These are phyloP conservation scores for Schrenkiella parvula DNA, from an alignment of 345 rosid genomes.

Conservation along the genomic window DNA sequence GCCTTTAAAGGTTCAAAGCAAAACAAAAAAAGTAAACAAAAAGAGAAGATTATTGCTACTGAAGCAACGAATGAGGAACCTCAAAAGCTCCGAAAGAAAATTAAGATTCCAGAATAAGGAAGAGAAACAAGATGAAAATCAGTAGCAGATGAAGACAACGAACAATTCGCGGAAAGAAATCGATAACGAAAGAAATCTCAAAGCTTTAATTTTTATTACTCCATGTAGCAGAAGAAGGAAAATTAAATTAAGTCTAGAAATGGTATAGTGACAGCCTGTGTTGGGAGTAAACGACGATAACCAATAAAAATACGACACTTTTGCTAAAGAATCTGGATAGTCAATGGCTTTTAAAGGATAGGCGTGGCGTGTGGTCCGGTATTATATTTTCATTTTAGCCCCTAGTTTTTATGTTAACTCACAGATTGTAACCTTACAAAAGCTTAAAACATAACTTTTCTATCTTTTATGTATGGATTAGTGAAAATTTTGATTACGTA, in stretches of 20 bases:
- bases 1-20: background rate
- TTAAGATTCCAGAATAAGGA: background rate
- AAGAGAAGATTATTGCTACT: background rate
- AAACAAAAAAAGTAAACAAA: background rate
- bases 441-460: background rate
- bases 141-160: conserved; percentile 22
- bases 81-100: conserved; percentile 20
- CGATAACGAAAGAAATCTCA: conserved; percentile 27
- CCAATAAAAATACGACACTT: background rate
- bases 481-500: background rate
- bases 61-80: conserved; percentile 29
- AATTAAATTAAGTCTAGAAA: conserved; percentile 5
- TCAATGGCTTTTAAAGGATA: conserved; percentile 29
- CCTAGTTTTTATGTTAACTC: background rate
- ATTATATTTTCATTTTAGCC: background rate
- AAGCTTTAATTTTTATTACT: conserved; percentile 24
- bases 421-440: background rate
- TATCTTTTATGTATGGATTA: background rate
- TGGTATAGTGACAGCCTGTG: conserved; percentile 16
- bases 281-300: background rate
- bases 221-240: conserved; percentile 17
- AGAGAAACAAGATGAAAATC: background rate
- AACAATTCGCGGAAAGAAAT: conserved; percentile 23
- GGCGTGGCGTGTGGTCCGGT: conserved; percentile 21
- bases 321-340: conserved; percentile 2